phyloP scores from a whole-genome alignment of 1,284 basidiomycete species.

The Taiwanofungus camphoratus region DNA sequence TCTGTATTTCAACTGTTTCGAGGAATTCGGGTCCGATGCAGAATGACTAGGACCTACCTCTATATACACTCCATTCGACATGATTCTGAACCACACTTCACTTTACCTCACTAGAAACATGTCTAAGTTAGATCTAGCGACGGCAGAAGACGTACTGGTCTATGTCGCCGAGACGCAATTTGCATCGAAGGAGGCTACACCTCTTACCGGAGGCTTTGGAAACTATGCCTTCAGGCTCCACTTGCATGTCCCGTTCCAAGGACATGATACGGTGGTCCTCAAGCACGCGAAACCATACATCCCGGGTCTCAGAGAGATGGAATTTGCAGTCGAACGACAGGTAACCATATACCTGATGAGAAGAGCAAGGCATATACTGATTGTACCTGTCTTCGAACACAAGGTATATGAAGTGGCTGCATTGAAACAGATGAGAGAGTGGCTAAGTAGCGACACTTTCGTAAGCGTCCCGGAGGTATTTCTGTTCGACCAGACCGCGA shows the following conservation, averaged over 20 bases:
- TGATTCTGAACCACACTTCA: background rate
- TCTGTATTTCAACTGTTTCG: too few relatives aligned
- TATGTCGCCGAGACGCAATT: constrained; percentile 39
- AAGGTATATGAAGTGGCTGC: constrained; percentile 46
- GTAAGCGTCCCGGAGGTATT: constrained; percentile 45
- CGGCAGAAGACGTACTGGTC: constrained; percentile 28
- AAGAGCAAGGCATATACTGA: background rate
- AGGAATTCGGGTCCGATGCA: too few relatives aligned
- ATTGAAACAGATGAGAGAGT: constrained; percentile 33
- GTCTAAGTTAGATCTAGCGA: constrained; percentile 28
- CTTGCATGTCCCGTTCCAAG: constrained; percentile 34
- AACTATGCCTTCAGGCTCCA: constrained; percentile 51
- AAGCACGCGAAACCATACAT: constrained; percentile 50
- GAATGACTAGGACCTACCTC: too few relatives aligned
- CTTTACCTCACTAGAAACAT: constrained; percentile 1
- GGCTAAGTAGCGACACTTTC: constrained; percentile 29
- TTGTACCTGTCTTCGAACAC: background rate
- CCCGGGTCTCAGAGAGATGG: constrained; percentile 17
- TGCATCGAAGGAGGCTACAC: constrained; percentile 26
- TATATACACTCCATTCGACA: background rate
- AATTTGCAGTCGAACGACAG: constrained; percentile 47
- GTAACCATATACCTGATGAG: constrained; percentile 27
- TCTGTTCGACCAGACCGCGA: constrained; percentile 40
- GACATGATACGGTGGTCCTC: constrained; percentile 40
- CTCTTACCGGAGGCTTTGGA: constrained; percentile 42